A percentile compares a stretch with the other conserved stretches of the same genome.
phyloP scores from a whole-genome alignment of 2,329 filamentous ascomycete species.

The Aspergillus neotritici region DNA sequence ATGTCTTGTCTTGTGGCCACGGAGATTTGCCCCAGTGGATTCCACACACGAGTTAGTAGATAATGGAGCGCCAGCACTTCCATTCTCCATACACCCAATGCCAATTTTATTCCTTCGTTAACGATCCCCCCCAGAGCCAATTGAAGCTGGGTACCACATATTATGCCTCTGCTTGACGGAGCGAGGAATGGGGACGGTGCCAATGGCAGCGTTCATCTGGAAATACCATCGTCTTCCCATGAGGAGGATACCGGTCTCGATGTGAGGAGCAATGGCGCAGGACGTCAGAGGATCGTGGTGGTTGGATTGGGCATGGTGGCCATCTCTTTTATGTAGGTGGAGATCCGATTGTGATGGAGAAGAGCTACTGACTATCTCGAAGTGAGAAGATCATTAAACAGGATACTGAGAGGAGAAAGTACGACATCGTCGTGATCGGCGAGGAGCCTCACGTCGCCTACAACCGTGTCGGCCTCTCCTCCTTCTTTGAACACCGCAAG shows the following conservation, averaged over 20 bases:
- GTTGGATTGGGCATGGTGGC: slow-evolving; percentile 91
- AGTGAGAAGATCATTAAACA: slow-evolving; percentile 87
- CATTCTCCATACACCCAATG: too few relatives aligned
- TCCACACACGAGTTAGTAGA: too few relatives aligned
- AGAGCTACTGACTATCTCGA: neutral
- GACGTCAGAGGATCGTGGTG: slow-evolving; percentile 64
- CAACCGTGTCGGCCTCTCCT: slow-evolving; percentile 82
- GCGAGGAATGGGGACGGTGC: slow-evolving; percentile 20
- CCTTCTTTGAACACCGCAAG: slow-evolving; percentile 79
- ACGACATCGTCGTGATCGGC: slow-evolving; percentile 77
- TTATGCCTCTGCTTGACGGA: slow-evolving; percentile 29
- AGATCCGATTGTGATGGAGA: slow-evolving; percentile 3
- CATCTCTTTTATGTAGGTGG: slow-evolving; percentile 76
- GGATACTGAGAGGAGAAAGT: slow-evolving; percentile 68
- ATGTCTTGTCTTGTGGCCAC: too few relatives aligned
- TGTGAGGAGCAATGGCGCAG: too few relatives aligned
- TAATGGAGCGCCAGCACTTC: too few relatives aligned
- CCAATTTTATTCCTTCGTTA: too few relatives aligned
- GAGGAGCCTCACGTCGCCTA: slow-evolving; percentile 86
- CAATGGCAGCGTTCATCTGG: slow-evolving; percentile 13
- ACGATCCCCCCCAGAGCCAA: too few relatives aligned
- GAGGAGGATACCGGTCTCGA: neutral
- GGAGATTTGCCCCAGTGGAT: too few relatives aligned
- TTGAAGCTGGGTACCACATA: neutral
- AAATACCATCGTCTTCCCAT: neutral